Conservation (phyloP, 768 basidiomycete genomes). For the Trametes cubensis region DNA sequence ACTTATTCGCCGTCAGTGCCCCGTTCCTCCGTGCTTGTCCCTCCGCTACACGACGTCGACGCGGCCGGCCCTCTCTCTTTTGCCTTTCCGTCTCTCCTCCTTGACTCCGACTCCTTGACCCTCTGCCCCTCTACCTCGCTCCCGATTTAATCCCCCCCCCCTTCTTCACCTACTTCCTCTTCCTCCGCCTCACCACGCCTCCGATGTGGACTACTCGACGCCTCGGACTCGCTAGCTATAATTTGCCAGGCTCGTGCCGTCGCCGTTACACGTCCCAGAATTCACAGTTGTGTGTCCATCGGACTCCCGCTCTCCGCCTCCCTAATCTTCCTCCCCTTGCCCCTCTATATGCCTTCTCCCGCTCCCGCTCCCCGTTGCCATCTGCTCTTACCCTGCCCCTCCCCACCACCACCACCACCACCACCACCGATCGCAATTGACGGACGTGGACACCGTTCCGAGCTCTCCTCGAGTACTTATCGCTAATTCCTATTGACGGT, state of each 20-base stretch:
- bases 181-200: background rate
- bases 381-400: background rate
- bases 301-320: background rate
- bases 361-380: background rate
- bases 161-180: background rate
- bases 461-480: background rate
- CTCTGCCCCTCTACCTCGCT: background rate
- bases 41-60: background rate
- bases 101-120: background rate
- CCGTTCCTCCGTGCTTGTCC: background rate
- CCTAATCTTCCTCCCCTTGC: background rate
- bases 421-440: no score
- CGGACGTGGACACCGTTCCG: background rate
- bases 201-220: conserved; percentile 3
- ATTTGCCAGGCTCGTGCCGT: conserved; percentile 15
- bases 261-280: no score
- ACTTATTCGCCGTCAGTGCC: background rate
- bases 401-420: no score
- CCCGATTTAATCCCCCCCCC: background rate
- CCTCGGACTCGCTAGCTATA: conserved; percentile 20
- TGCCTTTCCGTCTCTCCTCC: background rate
- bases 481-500: background rate
- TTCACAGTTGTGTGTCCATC: no score
- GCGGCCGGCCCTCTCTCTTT: background rate
- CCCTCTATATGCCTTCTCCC: background rate